A percentile compares a stretch with the other conserved stretches of the same genome.
Evolutionary conservation across 306 rosid species (phyloP).

Genomic region (Herpetospermum pedunculosum): DNA sequence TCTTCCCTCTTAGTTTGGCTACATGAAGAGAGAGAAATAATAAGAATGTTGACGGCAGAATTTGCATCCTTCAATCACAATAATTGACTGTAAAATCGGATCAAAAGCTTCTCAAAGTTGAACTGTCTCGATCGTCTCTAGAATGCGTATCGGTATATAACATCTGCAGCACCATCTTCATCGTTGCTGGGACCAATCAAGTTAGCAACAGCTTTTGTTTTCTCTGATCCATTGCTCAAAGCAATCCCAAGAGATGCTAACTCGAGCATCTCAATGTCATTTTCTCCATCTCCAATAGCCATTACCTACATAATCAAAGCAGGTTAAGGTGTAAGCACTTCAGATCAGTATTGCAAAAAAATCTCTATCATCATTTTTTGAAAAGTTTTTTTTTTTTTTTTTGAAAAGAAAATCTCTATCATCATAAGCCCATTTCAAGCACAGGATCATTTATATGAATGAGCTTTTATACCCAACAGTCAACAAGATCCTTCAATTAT

Average conservation of each 20-base stretch:
- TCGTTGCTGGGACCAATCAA: constrained; percentile 75
- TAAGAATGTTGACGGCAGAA: neutral
- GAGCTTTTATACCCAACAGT: neutral
- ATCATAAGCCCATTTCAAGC: neutral
- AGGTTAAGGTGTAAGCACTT: neutral
- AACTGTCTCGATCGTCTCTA: constrained; percentile 7
- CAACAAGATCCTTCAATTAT: neutral
- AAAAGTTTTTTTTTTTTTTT: too few relatives aligned
- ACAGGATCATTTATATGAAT: neutral
- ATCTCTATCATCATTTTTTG: too few relatives aligned
- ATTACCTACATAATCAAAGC: constrained; percentile 37
- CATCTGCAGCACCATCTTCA: constrained; percentile 89
- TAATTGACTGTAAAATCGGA: neutral
- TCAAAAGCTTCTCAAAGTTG: neutral
- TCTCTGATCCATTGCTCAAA: constrained; percentile 72
- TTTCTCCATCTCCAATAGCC: constrained; percentile 98
- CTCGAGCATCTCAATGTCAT: constrained; percentile 85
- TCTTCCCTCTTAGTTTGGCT: neutral
- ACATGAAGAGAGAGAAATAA: neutral
- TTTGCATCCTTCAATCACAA: neutral
- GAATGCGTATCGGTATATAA: constrained; percentile 78
- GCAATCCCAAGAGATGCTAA: constrained; percentile 83
- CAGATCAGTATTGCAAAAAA: neutral
- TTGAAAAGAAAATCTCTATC: too few relatives aligned
- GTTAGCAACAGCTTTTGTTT: constrained; percentile 74